Evolutionary conservation across 257 asterid genomes (phyloP).

Genomic region (Forsythia viridissima): DNA sequence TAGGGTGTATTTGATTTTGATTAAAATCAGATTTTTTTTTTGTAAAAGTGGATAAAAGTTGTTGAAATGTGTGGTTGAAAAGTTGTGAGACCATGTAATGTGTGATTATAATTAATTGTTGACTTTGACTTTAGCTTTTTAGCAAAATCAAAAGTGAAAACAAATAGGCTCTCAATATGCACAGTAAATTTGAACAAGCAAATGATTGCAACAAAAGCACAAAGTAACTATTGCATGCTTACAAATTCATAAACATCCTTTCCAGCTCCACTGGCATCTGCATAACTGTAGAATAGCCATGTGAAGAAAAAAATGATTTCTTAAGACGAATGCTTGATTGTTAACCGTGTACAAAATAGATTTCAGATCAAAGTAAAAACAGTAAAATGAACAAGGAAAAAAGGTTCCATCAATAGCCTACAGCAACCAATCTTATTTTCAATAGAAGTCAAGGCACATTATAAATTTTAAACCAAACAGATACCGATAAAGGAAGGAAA

Average conservation of each 20-base stretch:
- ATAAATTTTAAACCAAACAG: slow-evolving; percentile 16
- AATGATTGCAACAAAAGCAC: neutral
- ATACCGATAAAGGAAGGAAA: neutral
- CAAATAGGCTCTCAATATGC: too few species aligned
- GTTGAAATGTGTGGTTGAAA: too few species aligned
- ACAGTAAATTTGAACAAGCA: neutral
- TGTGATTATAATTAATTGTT: too few species aligned
- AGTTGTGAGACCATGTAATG: too few species aligned
- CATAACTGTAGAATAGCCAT: slow-evolving; percentile 34
- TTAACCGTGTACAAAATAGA: neutral
- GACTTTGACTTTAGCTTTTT: too few species aligned
- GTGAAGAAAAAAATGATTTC: neutral
- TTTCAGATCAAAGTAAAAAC: neutral
- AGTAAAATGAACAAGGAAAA: neutral
- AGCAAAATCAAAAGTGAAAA: too few species aligned
- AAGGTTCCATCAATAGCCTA: slow-evolving; percentile 17
- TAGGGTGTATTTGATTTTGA: too few species aligned
- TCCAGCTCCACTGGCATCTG: slow-evolving; percentile 49
- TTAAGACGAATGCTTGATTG: neutral
- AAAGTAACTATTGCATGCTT: slow-evolving; percentile 16
- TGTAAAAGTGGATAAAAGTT: too few species aligned
- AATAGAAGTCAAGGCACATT: neutral
- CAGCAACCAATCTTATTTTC: neutral
- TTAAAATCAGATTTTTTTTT: too few species aligned
- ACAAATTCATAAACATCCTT: slow-evolving; percentile 58